Conservation (phyloP, 2,329 filamentous ascomycete species). For the Curvularia sp. region DNA sequence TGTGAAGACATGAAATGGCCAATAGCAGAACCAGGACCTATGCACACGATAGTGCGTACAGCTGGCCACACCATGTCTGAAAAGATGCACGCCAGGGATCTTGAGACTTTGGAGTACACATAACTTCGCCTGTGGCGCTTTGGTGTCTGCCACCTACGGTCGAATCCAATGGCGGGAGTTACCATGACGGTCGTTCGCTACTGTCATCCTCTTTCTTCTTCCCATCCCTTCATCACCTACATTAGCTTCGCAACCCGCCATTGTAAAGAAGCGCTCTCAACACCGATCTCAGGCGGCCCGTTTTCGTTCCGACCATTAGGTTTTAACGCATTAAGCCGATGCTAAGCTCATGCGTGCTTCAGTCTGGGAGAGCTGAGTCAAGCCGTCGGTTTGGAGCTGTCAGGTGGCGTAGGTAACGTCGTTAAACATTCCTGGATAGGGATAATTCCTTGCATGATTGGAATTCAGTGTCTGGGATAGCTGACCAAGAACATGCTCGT, state of each 20-base stretch:
- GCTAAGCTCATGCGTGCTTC: neutral
- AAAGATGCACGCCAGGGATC: neutral
- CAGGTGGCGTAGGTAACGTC: neutral
- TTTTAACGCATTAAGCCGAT: no score
- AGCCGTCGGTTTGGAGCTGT: neutral
- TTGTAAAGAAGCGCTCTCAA: neutral
- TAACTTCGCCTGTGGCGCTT: neutral
- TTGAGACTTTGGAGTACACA: neutral
- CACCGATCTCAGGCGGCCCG: neutral
- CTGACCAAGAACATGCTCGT: neutral
- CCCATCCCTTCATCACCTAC: neutral
- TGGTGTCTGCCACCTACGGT: neutral
- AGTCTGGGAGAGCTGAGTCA: neutral
- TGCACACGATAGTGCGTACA: neutral
- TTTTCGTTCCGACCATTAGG: neutral
- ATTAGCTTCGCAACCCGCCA: neutral
- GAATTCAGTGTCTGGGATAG: neutral
- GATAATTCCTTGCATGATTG: neutral
- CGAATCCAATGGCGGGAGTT: neutral
- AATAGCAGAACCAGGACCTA: neutral
- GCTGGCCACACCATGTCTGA: neutral
- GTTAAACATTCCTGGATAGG: neutral
- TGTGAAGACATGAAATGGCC: neutral
- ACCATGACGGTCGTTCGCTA: no score
- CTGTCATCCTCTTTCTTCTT: neutral